Conservation (phyloP, 768 basidiomycete species). For the Mycena alexandri region DNA sequence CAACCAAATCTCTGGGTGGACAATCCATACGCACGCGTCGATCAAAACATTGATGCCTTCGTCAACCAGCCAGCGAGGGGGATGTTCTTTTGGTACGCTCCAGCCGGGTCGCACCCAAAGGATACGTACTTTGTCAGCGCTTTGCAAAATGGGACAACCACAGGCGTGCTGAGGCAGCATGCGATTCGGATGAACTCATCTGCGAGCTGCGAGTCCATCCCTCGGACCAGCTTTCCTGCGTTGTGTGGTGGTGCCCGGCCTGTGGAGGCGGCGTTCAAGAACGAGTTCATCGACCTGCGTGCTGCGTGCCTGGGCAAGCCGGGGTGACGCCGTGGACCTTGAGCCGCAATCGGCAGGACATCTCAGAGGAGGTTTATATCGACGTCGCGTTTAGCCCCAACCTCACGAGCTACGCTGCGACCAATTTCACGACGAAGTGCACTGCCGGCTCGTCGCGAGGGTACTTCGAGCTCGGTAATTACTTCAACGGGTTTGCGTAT, state of each 20-base stretch:
- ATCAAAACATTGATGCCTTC: slow-evolving; percentile 1
- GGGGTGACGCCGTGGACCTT: neutral
- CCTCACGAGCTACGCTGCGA: too few species aligned
- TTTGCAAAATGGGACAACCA: slow-evolving; percentile 7
- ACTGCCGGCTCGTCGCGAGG: slow-evolving; percentile 2
- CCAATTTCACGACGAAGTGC: slow-evolving; percentile 13
- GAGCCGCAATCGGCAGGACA: slow-evolving; percentile 10
- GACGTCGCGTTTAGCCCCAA: neutral
- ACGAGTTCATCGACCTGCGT: slow-evolving; percentile 4
- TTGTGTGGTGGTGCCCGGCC: neutral
- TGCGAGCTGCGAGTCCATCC: slow-evolving; percentile 1
- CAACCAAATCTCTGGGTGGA: slow-evolving; percentile 9
- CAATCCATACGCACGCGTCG: slow-evolving; percentile 7
- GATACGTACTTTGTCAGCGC: slow-evolving; percentile 3
- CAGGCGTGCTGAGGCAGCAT: slow-evolving; percentile 15
- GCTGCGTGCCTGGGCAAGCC: slow-evolving; percentile 5
- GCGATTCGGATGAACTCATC: slow-evolving; percentile 13
- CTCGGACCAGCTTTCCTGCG: neutral
- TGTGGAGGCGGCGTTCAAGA: slow-evolving; percentile 7
- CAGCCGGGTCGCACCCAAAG: neutral
- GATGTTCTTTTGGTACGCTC: slow-evolving; percentile 8
- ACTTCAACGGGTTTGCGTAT: slow-evolving; percentile 15
- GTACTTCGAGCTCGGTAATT: slow-evolving; percentile 17
- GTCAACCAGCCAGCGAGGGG: neutral
- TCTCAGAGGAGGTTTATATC: slow-evolving; percentile 10